Evolutionary conservation across 1,139 yeast species (phyloP).

Genomic region (Geotrichum fermentans): DNA sequence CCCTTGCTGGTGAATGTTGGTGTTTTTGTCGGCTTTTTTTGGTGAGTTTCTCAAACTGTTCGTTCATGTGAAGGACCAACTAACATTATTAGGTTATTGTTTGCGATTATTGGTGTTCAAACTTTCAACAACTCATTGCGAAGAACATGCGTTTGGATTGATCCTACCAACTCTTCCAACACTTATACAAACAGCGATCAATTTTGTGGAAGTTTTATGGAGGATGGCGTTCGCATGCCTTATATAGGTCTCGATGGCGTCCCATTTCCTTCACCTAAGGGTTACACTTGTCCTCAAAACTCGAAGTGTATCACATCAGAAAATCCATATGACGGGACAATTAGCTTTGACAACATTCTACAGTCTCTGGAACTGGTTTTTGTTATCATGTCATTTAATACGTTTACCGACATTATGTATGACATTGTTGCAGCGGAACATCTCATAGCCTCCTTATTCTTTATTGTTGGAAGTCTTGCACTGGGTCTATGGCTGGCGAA

Average conservation of each 20-base stretch:
- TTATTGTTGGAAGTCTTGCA: conserved; percentile 66
- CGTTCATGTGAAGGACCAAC: not conserved
- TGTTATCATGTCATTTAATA: conserved; percentile 84
- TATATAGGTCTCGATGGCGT: conserved; percentile 51
- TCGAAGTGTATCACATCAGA: conserved; percentile 65
- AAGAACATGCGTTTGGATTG: conserved; percentile 84
- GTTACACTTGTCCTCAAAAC: conserved; percentile 72
- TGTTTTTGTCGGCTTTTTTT: conserved; percentile 73
- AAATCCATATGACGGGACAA: conserved; percentile 70
- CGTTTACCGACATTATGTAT: conserved; percentile 88
- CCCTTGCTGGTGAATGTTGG: conserved; percentile 75
- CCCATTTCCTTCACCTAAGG: conserved; percentile 52
- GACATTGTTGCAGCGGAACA: conserved; percentile 78
- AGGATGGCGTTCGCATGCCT: conserved; percentile 46
- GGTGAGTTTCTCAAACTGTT: conserved; percentile 39
- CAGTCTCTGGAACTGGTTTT: conserved; percentile 81
- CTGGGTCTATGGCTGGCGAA: conserved; percentile 83
- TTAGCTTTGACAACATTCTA: conserved; percentile 78
- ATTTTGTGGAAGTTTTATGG: conserved; percentile 73
- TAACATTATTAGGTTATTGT: conserved; percentile 43
- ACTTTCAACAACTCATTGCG: conserved; percentile 79
- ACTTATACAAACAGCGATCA: conserved; percentile 53
- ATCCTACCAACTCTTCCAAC: conserved; percentile 61
- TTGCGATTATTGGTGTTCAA: conserved; percentile 85
- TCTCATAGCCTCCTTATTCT: conserved; percentile 71